Conservation (phyloP, 2,329 filamentous ascomycete species). For the Verticillium longisporum region DNA sequence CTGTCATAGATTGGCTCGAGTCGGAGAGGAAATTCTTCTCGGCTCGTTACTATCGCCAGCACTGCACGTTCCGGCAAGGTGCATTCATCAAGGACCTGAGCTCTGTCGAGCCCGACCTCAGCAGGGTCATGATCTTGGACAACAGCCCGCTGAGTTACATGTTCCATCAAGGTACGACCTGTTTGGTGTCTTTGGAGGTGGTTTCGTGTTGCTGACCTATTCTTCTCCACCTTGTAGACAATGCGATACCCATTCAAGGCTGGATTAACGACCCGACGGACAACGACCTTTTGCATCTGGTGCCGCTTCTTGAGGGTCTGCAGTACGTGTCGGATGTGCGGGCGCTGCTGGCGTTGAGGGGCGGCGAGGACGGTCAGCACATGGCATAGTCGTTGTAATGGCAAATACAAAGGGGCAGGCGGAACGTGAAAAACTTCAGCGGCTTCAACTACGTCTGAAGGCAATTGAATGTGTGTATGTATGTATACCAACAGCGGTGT, state of each 20-base stretch:
- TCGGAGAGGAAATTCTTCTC: constrained; percentile 95
- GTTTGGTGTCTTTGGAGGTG: background rate
- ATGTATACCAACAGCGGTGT: background rate
- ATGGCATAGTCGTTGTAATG: constrained; percentile 31
- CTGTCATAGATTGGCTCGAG: constrained; percentile 98
- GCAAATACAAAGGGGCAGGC: background rate
- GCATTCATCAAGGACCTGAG: constrained; percentile 98
- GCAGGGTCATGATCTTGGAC: constrained; percentile 97
- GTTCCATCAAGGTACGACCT: constrained; percentile 82
- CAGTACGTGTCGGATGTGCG: constrained; percentile 96
- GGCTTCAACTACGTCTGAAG: background rate
- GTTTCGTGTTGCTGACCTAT: background rate
- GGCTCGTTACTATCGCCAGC: constrained; percentile 88
- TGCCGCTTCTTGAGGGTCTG: constrained; percentile 86
- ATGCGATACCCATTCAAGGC: constrained; percentile 96
- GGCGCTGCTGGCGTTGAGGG: constrained; percentile 78
- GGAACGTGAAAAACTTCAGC: background rate
- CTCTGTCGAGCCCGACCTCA: constrained; percentile 91
- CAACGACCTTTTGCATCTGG: constrained; percentile 85
- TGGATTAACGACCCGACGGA: constrained; percentile 99
- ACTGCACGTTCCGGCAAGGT: constrained; percentile 91
- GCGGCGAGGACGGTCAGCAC: constrained; percentile 70
- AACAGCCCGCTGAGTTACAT: constrained; percentile 98
- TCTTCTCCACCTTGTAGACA: constrained; percentile 54
- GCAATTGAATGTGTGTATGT: background rate